A percentile compares a stretch with the other conserved stretches of the same genome.
Conservation (phyloP, 192 early-diverging fungal species). For the Spizellomyces sp. region DNA sequence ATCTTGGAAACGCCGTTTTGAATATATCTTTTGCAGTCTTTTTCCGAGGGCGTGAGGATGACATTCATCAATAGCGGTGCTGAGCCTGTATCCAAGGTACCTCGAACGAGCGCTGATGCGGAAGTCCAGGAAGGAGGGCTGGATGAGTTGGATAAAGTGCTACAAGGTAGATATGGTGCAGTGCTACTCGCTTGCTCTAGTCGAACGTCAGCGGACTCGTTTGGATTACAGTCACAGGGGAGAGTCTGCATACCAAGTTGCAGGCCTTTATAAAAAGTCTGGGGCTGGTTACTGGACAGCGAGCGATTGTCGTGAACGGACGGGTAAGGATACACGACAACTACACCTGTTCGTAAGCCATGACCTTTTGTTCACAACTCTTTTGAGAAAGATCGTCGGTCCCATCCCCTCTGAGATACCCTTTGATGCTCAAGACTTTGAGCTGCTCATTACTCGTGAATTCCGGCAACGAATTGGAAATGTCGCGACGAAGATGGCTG, state of each 20-base stretch:
- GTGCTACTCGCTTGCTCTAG: too few relatives aligned
- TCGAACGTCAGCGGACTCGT: too few relatives aligned
- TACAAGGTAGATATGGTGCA: too few relatives aligned
- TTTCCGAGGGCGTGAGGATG: slow-evolving; percentile 6
- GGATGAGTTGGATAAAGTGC: too few relatives aligned
- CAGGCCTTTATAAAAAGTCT: too few relatives aligned
- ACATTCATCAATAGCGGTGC: neutral
- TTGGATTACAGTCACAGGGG: too few relatives aligned
- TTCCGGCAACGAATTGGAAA: slow-evolving; percentile 29
- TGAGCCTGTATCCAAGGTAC: too few relatives aligned
- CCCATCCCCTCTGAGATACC: slow-evolving; percentile 20
- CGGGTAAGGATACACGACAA: slow-evolving; percentile 23
- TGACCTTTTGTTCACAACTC: neutral
- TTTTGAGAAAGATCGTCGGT: slow-evolving; percentile 31
- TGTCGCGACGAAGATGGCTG: slow-evolving; percentile 31
- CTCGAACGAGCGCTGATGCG: too few relatives aligned
- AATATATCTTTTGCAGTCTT: neutral
- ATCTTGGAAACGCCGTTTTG: neutral
- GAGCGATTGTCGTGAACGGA: slow-evolving; percentile 45
- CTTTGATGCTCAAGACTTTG: slow-evolving; percentile 62
- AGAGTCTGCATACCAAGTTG: too few relatives aligned
- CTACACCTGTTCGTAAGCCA: neutral
- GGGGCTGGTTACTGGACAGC: neutral
- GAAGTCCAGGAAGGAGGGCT: too few relatives aligned
- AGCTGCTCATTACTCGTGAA: slow-evolving; percentile 64